Percentiles rank a stretch among this genome's conserved stretches.
phyloP scores from a whole-genome alignment of 2,329 filamentous ascomycete genomes.

The Verticillium isaacii region DNA sequence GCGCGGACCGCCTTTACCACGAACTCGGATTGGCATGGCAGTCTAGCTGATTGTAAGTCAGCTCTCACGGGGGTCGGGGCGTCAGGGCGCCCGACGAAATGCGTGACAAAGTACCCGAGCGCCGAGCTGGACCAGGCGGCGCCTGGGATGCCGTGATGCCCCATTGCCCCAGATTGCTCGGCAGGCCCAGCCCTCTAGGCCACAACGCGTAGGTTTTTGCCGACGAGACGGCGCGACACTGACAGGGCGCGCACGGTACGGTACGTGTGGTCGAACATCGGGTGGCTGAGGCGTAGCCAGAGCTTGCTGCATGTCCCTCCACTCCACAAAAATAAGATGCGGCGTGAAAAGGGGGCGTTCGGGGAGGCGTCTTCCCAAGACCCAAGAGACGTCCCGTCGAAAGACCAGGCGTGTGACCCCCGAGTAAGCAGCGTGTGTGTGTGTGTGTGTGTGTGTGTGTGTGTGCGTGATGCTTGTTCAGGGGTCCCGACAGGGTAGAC shows the following conservation, averaged over 20 bases:
- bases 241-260: background rate
- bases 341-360: slow-evolving; percentile 11
- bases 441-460: background rate
- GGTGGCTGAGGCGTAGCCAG: background rate
- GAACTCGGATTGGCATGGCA: background rate
- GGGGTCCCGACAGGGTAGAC: slow-evolving; percentile 2
- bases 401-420: slow-evolving; percentile 4
- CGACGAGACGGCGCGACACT: background rate
- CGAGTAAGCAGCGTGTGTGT: background rate
- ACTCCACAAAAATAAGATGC: slow-evolving; percentile 11
- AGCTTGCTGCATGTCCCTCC: background rate
- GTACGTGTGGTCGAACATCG: background rate
- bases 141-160: background rate
- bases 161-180: background rate
- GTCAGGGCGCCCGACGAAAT: too few relatives aligned
- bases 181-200: background rate
- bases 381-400: background rate
- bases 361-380: slow-evolving; percentile 1
- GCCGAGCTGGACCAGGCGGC: background rate
- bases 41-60: background rate
- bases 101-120: background rate
- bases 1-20: background rate
- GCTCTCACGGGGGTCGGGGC: background rate
- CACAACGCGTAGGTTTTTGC: background rate
- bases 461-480: slow-evolving; percentile 6